Evolutionary conservation across 2,329 filamentous ascomycete species (phyloP), one percentile per base, ranked within the genome.

Genomic region (Epichloe sibirici): DNA sequence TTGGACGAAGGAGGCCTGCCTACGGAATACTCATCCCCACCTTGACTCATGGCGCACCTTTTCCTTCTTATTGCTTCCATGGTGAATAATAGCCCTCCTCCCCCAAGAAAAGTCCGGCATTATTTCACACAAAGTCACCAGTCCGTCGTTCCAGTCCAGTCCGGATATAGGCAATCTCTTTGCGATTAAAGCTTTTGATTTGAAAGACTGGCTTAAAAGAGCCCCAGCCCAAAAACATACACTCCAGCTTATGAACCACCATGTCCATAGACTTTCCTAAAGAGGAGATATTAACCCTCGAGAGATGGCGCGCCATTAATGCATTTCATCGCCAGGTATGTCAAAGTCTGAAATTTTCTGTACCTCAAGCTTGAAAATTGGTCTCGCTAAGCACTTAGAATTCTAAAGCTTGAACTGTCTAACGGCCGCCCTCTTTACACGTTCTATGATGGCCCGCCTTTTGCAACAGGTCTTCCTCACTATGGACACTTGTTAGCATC

Each of bases 241-340:
- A 5, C 8, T 42, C 34, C 15, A 7, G 25, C 12, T 48, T 15
- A 46, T 45, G 49, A 56, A 59, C 59, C 59, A 89, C 59, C 59
- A 89, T 90, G 86, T 88, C 86, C 65, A 91, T 97, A 74, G 82
- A 91, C 72, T 97, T 97, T 69, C 86, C 91, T 53, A 86, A 87
- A 69, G 88, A 93, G 71, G 91, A 97, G 77, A 86, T 94, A 74
- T 79, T 75, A 57, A 80, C 90, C 68, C 83, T 97, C 69, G 75
- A 84, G 66, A 79, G 82, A 72, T 98, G 91, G 93, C 86, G 84
- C 66, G 88, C 93, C 66, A 93, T 95, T 67, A 80, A 91, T 64
- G 93, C 93, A 60, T 97, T 97, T 69, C 81, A 88, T 66, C 83
- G 85, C 57, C 88, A 94, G 74, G 82, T 91, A 59, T 51, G 66